Evolutionary conservation across 768 basidiomycete species (phyloP).

Genomic region (Pleurotus platypus): DNA sequence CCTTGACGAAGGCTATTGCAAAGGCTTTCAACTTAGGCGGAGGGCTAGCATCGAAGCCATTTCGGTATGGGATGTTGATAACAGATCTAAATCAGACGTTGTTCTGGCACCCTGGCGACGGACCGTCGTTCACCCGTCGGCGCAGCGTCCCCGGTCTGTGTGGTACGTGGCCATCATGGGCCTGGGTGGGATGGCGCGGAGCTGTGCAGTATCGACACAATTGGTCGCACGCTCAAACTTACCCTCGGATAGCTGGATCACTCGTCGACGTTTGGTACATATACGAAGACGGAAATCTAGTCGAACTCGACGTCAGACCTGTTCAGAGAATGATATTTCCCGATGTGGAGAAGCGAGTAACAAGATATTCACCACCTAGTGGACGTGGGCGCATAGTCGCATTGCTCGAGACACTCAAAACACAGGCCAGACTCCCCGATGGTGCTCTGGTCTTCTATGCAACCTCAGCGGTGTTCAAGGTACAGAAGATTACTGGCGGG

Average conservation of each 20-base stretch:
- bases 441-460: background rate
- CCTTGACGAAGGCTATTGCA: slow-evolving; percentile 4
- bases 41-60: background rate
- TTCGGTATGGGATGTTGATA: slow-evolving; percentile 1
- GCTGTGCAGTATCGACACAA: background rate
- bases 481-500: background rate
- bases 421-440: background rate
- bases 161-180: background rate
- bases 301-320: background rate
- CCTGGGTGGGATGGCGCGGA: slow-evolving; percentile 3
- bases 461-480: background rate
- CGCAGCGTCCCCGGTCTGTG: background rate
- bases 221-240: background rate
- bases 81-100: background rate
- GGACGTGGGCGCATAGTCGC: no score
- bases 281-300: background rate
- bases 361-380: background rate
- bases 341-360: background rate
- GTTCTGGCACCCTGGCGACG: background rate
- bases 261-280: background rate
- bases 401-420: no score
- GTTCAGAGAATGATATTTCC: background rate
- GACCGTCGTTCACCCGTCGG: background rate
- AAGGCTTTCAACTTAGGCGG: background rate
- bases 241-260: background rate